A percentile compares a stretch with the other conserved stretches of the same genome.
Evolutionary conservation across 129 eudicot genomes (phyloP).

Genomic region (Artemisia argyi): DNA sequence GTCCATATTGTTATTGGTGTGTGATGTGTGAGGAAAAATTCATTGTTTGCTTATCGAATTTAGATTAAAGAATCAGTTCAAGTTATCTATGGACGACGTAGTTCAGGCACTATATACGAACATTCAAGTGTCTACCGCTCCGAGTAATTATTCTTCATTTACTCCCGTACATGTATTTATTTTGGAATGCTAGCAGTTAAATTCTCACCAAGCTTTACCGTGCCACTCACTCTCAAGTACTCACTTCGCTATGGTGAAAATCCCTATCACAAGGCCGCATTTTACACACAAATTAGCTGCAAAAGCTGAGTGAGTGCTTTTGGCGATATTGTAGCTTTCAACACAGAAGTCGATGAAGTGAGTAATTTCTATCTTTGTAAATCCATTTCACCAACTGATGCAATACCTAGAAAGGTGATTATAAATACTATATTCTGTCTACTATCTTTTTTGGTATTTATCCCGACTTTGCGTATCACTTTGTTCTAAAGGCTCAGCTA

Average conservation of each 20-base stretch:
- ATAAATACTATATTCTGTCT: not conserved
- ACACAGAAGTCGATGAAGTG: conserved; percentile 91
- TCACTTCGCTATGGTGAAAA: conserved; percentile 97
- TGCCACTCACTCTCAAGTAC: conserved; percentile 70
- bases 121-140: too few species aligned
- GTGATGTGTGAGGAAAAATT: too few species aligned
- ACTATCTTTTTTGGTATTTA: not conserved
- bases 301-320: conserved; percentile 92
- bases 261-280: conserved; percentile 96
- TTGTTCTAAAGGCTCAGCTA: conserved; percentile 40
- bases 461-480: not conserved
- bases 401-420: too few species aligned
- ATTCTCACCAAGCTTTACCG: conserved; percentile 77
- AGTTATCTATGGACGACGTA: too few species aligned
- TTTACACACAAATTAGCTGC: conserved; percentile 91
- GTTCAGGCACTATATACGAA: too few species aligned
- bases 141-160: too few species aligned
- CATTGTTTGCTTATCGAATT: too few species aligned
- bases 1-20: too few species aligned
- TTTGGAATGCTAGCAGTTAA: conserved; percentile 44
- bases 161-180: too few species aligned
- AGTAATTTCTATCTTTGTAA: conserved; percentile 5
- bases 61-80: too few species aligned
- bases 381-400: too few species aligned
- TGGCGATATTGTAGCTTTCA: conserved; percentile 99